Evolutionary conservation across 2,329 filamentous ascomycete species (phyloP), one percentile per base, ranked within the genome.

Genomic region (Magnaporthiopsis rhizophila): DNA sequence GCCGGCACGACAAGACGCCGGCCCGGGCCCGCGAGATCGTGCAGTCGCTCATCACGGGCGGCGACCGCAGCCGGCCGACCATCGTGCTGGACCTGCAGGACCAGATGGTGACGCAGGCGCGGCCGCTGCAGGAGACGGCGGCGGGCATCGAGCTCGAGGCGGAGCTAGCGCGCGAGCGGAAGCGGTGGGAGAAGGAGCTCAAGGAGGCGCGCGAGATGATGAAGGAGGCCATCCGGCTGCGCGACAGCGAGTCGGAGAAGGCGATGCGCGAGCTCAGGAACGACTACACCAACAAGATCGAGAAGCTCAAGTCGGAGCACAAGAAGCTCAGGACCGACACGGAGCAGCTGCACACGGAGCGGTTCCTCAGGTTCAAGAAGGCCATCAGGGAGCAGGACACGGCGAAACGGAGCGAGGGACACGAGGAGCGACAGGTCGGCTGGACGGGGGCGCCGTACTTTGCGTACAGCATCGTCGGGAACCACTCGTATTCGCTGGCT

Each of bases 91-190:
- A 50, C 18, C 56, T 62, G 28, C 61, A 62, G 61, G 53, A 62
- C 18, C 45, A 62, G 53, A 62, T 62, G 61, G 61, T 62, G 45
- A 57, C 56, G 45, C 30, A 62, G 26, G 57, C 32, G 24, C 56
- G 57, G 61, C 24, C 56, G 45, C 61, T 62, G 61, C 45, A 62
- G 28, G 61, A 62, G 28, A 62, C 61, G n/a, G 53, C 32, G 45
- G 63, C 63, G 12, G 63, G 58, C 3, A 59, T 64, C 26, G 58
- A 64, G 38, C 63, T 64, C 32, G 58, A 50, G 58, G 24, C 28
- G 12, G 63, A 60, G 58, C n/a, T 64, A 13, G 58, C 63, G 12
- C n/a, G 34, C 24, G 62, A 63, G 62, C 53, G 62, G 30, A 38
- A 63, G n/a, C 53, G 30, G n/a, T 63, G 53, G 30, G 30, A 21